Evolutionary conservation across 2,329 filamentous ascomycete genomes (phyloP), one percentile per base, ranked within the genome.

Genomic region (Xylariaceae sp.): DNA sequence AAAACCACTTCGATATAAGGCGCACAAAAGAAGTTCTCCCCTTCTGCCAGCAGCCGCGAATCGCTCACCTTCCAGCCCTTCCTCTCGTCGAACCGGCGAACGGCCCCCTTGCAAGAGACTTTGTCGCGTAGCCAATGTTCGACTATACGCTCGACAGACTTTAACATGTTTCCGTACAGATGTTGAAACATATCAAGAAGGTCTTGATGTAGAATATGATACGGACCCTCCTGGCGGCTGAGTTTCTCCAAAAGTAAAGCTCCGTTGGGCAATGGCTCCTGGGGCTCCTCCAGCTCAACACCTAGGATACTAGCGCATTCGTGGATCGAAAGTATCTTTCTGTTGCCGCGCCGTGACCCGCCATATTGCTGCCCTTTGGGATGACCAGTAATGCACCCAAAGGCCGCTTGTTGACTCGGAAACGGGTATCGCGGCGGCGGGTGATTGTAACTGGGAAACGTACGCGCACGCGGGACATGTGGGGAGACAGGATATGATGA

Each of bases 21-120:
- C 18, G 55, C 55, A n/a, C 55, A 58, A 22, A 47, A 58, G 49
- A 58, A 58, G 21, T 40, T 53, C 3, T 58, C 55, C 2, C 55
- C 55, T 13, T 55, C 49, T 6, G 39, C 10, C 16, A 44, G 44
- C 16, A 51, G 39, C 26, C 49, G 46, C 12, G 55, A 53, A 36
- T 55, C 55, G 34, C 52, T 53, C 16, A 49, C 45, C 18, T 53
- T 49, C 55, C 55, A 58, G 4, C 42, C 55, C 12, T 55, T 50
- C 16, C 49, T 32, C 21, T 55, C 55, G 22, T 55, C 53, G 40
- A 58, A 58, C 5, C 55, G 55, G 34, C 40, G 47, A 41, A 58
- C 19, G 29, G 49, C 40, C 10, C 47, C 55, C 46, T 26, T 55
- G 29, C 55, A 58, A 18, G 52, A 49, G 9, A 55, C 53, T 5